Base-by-base conservation (phyloP, 306 rosid species). In the Inga oerstediana region DNA sequence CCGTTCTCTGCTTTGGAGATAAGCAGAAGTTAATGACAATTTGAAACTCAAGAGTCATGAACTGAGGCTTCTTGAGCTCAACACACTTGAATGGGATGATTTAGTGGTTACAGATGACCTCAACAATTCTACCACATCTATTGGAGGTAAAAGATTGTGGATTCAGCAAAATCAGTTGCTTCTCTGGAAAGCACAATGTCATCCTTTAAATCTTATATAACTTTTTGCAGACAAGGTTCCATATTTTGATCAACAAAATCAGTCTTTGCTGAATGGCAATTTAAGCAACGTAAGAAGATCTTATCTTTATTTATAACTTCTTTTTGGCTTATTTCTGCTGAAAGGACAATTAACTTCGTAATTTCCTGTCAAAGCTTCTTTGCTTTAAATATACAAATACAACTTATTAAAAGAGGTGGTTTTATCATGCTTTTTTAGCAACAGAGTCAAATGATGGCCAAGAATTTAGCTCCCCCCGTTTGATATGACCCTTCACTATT, bases 51-150 rank as follows among this genome's bases (percentile, higher is more conserved):
- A 81, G 77, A 88, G 74, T 86, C 89, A 87, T 82, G 93, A 93
- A 69, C 83, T 84, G 82, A 87, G 82, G 86, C 97, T 95, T 80
- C 94, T 85, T 83, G 99, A 97, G 88, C 85, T 97, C 81, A 97
- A 97, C 81, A 94, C 99, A 39, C 98, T 94, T 61, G 99, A 97
- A 22, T 97, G 99, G 99, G 98, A 97, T 81, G 99, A 97, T 15
- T 92, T 96, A 74, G 92, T 97, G 76, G 89, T 74, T 72, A 22
- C 89, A 79, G 83, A 88, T 78, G 93, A 82, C 45, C 75, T 69
- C 76, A 83, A 80, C 85, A 85, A 80, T 62, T 68, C 86, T 82
- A 46, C 75, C 59, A 74, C 85, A 54, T 74, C 82, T 72, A 78
- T 72, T 76, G 91, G 87, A 89, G 97, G 99, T 96, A 93, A 93